phyloP scores from a whole-genome alignment of 2,329 filamentous ascomycete genomes.

The Thermoascus crustaceus region DNA sequence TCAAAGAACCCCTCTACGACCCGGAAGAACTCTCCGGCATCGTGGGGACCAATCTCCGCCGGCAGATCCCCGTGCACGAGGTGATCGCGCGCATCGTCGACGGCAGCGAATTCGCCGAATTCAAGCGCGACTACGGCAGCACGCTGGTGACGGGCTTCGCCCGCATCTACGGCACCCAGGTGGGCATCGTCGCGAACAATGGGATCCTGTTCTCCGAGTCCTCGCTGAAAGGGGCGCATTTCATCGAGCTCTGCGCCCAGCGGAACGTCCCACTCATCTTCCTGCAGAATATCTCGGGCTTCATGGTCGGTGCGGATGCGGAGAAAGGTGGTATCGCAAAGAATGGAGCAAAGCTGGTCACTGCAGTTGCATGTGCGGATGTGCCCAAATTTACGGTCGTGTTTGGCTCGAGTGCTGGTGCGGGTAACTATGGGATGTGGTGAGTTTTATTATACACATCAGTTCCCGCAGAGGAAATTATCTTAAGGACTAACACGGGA shows the following conservation, averaged over 20 bases:
- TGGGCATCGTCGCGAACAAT: slow-evolving; percentile 92
- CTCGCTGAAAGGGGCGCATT: slow-evolving; percentile 89
- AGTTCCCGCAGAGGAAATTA: background rate
- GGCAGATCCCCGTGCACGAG: slow-evolving; percentile 77
- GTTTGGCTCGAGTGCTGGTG: slow-evolving; percentile 85
- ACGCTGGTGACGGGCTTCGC: slow-evolving; percentile 91
- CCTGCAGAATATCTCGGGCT: slow-evolving; percentile 92
- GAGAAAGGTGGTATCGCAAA: slow-evolving; percentile 95
- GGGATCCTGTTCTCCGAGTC: slow-evolving; percentile 88
- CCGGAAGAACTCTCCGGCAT: slow-evolving; percentile 77
- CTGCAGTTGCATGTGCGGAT: slow-evolving; percentile 84
- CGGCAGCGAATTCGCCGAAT: slow-evolving; percentile 81
- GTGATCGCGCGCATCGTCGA: slow-evolving; percentile 91
- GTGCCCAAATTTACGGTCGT: slow-evolving; percentile 97
- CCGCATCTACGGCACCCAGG: slow-evolving; percentile 76
- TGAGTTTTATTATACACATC: slow-evolving; percentile 28
- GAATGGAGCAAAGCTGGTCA: slow-evolving; percentile 94
- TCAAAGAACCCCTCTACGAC: slow-evolving; percentile 71
- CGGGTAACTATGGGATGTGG: slow-evolving; percentile 98
- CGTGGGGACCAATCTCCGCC: slow-evolving; percentile 79
- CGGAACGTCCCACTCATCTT: slow-evolving; percentile 85
- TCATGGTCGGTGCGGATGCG: slow-evolving; percentile 93
- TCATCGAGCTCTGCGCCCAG: slow-evolving; percentile 89
- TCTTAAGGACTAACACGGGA: slow-evolving; percentile 6
- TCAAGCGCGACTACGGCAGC: slow-evolving; percentile 83